Evolutionary conservation across 2,329 filamentous ascomycete species (phyloP).

Genomic region (Epichloe gansuensis): DNA sequence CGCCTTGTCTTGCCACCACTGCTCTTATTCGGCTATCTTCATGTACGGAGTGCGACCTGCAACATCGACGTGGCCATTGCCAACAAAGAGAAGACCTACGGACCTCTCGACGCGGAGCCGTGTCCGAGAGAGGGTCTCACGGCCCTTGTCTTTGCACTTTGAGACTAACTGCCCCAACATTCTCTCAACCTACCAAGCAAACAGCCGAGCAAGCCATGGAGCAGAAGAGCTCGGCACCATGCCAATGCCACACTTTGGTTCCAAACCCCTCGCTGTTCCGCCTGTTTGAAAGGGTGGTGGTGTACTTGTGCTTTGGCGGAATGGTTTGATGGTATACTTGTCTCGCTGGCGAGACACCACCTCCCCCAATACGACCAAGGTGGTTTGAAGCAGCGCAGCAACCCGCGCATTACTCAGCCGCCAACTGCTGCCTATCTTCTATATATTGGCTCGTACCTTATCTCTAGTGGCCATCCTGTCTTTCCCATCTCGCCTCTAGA

Average conservation of each 20-base stretch:
- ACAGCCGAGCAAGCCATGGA: background rate
- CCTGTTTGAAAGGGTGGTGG: background rate
- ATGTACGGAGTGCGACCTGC: constrained; percentile 2
- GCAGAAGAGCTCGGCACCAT: background rate
- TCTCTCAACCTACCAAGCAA: background rate
- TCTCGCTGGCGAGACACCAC: constrained; percentile 9
- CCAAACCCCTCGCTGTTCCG: constrained; percentile 1
- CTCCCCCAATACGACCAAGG: constrained; percentile 2
- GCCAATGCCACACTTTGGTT: background rate
- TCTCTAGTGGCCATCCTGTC: constrained; percentile 3
- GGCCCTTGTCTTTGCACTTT: constrained; percentile 1
- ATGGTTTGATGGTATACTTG: constrained; percentile 8
- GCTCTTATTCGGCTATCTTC: constrained; percentile 4
- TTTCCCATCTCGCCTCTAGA: constrained; percentile 21
- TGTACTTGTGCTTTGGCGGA: constrained; percentile 2
- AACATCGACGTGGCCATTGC: constrained; percentile 4
- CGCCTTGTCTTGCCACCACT: constrained; percentile 3
- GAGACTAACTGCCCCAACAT: background rate
- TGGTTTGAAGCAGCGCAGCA: constrained; percentile 1
- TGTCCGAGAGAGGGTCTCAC: background rate
- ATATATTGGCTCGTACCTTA: constrained; percentile 1
- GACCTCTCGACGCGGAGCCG: background rate
- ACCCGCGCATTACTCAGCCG: background rate
- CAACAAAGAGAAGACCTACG: background rate
- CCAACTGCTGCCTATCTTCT: background rate